Conservation (phyloP, 305 asterid genomes). For the Petunia hybrid region DNA sequence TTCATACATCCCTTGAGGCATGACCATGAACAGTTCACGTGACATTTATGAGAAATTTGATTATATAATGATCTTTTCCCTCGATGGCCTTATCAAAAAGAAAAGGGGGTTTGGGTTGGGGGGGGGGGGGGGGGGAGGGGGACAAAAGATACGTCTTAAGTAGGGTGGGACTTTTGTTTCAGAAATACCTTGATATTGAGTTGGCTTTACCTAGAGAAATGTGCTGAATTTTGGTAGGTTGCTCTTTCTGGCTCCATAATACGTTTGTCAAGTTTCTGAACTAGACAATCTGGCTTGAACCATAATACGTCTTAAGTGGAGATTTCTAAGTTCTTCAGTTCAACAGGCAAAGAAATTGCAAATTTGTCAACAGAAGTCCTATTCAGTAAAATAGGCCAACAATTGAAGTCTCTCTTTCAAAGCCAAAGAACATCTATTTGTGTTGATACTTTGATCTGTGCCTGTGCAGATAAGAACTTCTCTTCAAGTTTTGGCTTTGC, state of each 20-base stretch:
- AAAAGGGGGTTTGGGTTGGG: too few relatives aligned
- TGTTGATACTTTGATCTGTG: conserved; percentile 36
- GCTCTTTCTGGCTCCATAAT: too few relatives aligned
- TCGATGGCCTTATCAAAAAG: too few relatives aligned
- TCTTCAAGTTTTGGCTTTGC: conserved; percentile 84
- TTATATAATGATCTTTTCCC: neutral
- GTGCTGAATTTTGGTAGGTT: too few relatives aligned
- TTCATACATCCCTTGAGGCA: neutral
- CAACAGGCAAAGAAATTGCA: neutral
- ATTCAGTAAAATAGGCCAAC: neutral
- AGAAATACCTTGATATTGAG: too few relatives aligned
- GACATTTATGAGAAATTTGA: neutral
- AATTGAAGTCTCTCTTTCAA: too few relatives aligned
- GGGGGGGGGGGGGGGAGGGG: too few relatives aligned
- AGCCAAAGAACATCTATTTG: conserved; percentile 22
- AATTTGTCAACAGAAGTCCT: conserved; percentile 2
- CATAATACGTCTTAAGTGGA: neutral
- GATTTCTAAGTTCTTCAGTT: neutral
- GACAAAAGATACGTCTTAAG: too few relatives aligned
- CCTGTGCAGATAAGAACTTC: conserved; percentile 79
- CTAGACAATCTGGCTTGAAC: too few relatives aligned
- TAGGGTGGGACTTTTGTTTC: too few relatives aligned
- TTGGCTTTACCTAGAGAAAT: too few relatives aligned
- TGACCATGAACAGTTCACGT: neutral
- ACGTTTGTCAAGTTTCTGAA: too few relatives aligned